Base-by-base conservation (phyloP, 2,329 filamentous ascomycete genomes). In the Exophiala dermatitidis region DNA sequence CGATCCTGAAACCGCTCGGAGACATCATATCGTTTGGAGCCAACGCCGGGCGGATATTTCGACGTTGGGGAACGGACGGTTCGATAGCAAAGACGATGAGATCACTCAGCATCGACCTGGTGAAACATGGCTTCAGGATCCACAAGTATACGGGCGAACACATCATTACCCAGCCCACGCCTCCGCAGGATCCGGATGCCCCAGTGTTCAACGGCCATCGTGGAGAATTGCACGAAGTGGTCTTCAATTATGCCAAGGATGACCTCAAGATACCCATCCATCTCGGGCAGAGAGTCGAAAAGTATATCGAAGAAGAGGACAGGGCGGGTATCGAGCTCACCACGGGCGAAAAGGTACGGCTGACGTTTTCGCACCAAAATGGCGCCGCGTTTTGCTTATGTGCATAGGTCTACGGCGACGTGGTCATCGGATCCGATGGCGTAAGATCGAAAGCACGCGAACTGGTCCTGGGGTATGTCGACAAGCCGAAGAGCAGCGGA, bases 1-100 rank as follows among this genome's bases (percentile, higher is more conserved):
- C 68, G 5, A 74, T 76, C 50, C 73, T 83, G 50, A 84, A 82
- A 60, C 67, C 72, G 3, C 73, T 84, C 0, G 81, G 81, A 48
- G 78, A 83, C 67, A 82, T 83, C 57, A 83, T 83, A 57, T 79
- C 77, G 8, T 82, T 82, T 57, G 80, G 80, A 1, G 72, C 77
- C 45, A 84, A 84, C 59, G 79, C 73, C 8, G 79, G 79, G 0
- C 76, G 80, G 38, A 83, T 84, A 60, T 81, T 83, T 61, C 65
- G 77, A 48, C 75, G 81, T 2, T 85, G 81, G 81, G 70, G 68
- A 0, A 48, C 52, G 43, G 65, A 75, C 30, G 76, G 79, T 32
- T 65, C 69, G 33, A 70, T 82, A 6, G 70, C 72, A 5, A 65
- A 67, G 43, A 70, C 71, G 42, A 71, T 81, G 68, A 72, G 74